Percentiles rank a stretch among this genome's conserved stretches.
phyloP scores from a whole-genome alignment of 768 basidiomycete species.

The Trametes punicea region DNA sequence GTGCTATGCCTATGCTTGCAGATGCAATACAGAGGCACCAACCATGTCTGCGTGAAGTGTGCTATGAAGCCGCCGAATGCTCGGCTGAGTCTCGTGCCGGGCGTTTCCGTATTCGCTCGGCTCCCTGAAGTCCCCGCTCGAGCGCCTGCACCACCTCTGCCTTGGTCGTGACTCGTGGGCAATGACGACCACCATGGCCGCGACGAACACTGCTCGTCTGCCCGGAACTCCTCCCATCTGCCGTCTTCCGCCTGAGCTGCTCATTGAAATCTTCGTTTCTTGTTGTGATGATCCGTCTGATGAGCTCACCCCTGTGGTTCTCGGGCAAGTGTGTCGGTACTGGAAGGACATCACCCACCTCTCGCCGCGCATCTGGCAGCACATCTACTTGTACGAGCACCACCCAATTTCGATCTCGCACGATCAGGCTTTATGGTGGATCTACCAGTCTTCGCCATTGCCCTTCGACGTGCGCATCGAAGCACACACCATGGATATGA shows the following conservation, averaged over 20 bases:
- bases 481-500: conserved; percentile 45
- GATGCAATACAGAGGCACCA: no score
- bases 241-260: conserved; percentile 21
- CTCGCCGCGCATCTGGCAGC: conserved; percentile 62
- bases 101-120: conserved; percentile 3
- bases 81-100: neutral
- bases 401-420: conserved; percentile 39
- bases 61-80: neutral
- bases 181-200: conserved; percentile 10
- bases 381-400: conserved; percentile 48
- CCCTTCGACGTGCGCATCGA: conserved; percentile 55
- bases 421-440: conserved; percentile 52
- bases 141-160: conserved; percentile 9
- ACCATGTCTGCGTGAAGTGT: no score
- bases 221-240: neutral
- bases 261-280: conserved; percentile 47
- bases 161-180: conserved; percentile 14
- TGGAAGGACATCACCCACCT: conserved; percentile 56
- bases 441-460: conserved; percentile 49
- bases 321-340: conserved; percentile 52
- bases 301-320: conserved; percentile 45
- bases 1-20: no score
- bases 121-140: neutral
- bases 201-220: neutral
- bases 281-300: conserved; percentile 31